Percentiles rank a stretch among this genome's conserved stretches.
Evolutionary conservation across 176 grass and related monocot genomes (phyloP).

Genomic region (Bolboschoenus planiculmis): DNA sequence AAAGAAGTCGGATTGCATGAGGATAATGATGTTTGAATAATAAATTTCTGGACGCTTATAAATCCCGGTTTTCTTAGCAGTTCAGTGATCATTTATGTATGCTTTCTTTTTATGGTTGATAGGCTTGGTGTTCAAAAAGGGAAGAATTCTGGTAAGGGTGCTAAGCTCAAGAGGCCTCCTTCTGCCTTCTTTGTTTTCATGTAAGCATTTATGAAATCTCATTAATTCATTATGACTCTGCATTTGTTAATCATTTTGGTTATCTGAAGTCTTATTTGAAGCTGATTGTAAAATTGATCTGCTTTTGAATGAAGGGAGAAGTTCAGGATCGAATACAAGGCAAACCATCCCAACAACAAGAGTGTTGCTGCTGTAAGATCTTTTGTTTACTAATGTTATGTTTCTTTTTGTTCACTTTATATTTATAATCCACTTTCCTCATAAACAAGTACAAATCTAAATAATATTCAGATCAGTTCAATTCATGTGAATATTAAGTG

Average conservation of each 20-base stretch:
- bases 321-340: slow-evolving; percentile 35
- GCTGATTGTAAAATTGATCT: slow-evolving; percentile 1
- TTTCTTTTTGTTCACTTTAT: background rate
- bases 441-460: background rate
- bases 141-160: slow-evolving; percentile 28
- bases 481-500: background rate
- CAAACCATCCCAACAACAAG: slow-evolving; percentile 34
- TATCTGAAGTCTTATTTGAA: background rate
- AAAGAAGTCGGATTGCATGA: background rate
- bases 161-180: slow-evolving; percentile 39
- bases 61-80: background rate
- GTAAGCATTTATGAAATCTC: background rate
- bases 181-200: slow-evolving; percentile 49
- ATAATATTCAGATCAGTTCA: too few species aligned
- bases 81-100: background rate
- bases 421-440: background rate
- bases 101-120: background rate
- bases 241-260: background rate
- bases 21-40: background rate
- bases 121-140: slow-evolving; percentile 29
- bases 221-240: background rate
- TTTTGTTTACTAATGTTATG: background rate
- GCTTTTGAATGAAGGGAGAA: slow-evolving; percentile 12
- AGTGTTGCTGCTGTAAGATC: slow-evolving; percentile 31
- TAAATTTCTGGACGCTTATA: background rate